Conservation (phyloP, 768 basidiomycete genomes). For the Daedaleopsis nitida region DNA sequence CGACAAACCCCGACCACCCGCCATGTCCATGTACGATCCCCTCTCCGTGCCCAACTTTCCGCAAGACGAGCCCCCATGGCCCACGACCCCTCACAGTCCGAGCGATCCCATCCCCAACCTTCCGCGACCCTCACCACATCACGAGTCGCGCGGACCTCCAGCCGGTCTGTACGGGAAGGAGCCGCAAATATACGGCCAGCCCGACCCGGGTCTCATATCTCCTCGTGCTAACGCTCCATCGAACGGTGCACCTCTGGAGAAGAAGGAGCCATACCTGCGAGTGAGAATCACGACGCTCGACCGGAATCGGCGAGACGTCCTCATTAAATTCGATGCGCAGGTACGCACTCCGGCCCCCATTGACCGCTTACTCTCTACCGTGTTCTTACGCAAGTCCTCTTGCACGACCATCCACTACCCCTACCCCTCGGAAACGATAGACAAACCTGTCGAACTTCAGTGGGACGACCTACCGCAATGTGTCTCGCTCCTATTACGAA, state of each 20-base stretch:
- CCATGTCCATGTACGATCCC: conserved; percentile 67
- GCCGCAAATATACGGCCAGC: conserved; percentile 86
- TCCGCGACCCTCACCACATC: conserved; percentile 58
- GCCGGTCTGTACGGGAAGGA: conserved; percentile 70
- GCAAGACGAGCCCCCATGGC: conserved; percentile 69
- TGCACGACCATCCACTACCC: too few relatives aligned
- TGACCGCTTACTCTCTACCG: background rate
- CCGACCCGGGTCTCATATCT: conserved; percentile 80
- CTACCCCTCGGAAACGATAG: conserved; percentile 40
- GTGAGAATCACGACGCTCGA: conserved; percentile 91
- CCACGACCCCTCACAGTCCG: conserved; percentile 74
- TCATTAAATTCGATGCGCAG: conserved; percentile 94
- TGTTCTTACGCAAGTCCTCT: background rate
- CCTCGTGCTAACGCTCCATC: conserved; percentile 63
- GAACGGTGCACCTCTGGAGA: conserved; percentile 75
- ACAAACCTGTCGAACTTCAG: conserved; percentile 94
- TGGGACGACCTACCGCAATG: conserved; percentile 86
- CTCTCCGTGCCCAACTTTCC: conserved; percentile 55
- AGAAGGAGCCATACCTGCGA: conserved; percentile 80
- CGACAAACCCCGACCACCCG: background rate
- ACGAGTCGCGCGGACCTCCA: conserved; percentile 38
- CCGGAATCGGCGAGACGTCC: conserved; percentile 91
- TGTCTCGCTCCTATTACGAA: conserved; percentile 93
- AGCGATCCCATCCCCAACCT: conserved; percentile 74
- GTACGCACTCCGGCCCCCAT: conserved; percentile 44